These are phyloP conservation scores for Angophora floribunda DNA, from an alignment of 345 rosid genomes.

Conservation along the genomic window DNA sequence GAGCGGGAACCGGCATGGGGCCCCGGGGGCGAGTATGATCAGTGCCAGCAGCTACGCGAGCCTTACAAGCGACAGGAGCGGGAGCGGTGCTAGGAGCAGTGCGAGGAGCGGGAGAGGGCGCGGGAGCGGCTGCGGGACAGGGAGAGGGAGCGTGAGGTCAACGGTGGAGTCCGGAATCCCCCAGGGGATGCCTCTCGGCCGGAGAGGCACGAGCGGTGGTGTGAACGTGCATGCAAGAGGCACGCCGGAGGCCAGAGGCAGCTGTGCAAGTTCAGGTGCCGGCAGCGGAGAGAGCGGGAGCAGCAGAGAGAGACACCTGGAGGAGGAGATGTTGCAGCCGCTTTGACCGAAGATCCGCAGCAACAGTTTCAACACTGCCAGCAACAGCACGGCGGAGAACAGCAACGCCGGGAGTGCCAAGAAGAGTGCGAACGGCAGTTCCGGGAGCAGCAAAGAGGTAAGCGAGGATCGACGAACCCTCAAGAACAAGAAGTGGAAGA, in stretches of 20 bases:
- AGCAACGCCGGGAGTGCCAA: too few relatives aligned
- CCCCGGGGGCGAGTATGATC: slow-evolving; percentile 8
- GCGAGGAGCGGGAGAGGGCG: slow-evolving; percentile 1
- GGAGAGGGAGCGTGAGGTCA: not conserved
- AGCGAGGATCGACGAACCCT: too few relatives aligned
- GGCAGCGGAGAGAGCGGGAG: not conserved
- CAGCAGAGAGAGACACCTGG: not conserved
- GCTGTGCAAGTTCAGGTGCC: not conserved
- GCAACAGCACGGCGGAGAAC: too few relatives aligned
- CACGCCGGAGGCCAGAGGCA: not conserved
- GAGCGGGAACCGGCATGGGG: not conserved
- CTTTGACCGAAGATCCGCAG: too few relatives aligned
- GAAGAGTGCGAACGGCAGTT: too few relatives aligned
- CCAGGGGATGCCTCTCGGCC: not conserved
- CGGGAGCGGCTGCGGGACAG: not conserved
- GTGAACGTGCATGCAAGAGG: not conserved
- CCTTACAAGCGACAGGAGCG: not conserved
- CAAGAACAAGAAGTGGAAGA: too few relatives aligned
- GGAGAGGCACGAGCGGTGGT: not conserved
- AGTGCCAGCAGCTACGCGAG: slow-evolving; percentile 16
- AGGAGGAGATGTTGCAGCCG: not conserved
- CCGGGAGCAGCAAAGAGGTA: too few relatives aligned
- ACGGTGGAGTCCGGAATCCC: not conserved
- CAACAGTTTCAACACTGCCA: too few relatives aligned
- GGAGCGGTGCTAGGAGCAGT: slow-evolving; percentile 4